These are phyloP conservation scores for Colletotrichum truncatum DNA, from an alignment of 2,329 filamentous ascomycete species.

Conservation along the genomic window DNA sequence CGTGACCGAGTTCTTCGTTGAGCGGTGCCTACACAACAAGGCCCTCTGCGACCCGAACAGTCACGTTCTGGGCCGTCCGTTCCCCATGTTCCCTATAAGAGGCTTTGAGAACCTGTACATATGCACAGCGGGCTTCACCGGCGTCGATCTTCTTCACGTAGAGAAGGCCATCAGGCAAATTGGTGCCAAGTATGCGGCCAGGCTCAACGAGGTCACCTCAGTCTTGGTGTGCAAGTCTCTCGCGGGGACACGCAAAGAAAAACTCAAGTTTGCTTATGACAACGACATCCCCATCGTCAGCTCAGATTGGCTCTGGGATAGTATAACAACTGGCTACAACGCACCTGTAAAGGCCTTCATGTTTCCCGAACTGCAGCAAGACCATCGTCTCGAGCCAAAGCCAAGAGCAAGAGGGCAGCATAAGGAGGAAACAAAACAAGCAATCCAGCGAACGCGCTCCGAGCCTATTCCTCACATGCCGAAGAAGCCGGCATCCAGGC, in stretches of 20 bases:
- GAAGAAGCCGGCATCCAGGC: constrained; percentile 34
- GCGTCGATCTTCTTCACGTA: constrained; percentile 86
- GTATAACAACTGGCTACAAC: constrained; percentile 67
- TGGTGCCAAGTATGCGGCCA: constrained; percentile 83
- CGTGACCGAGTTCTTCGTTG: constrained; percentile 93
- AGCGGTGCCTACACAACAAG: constrained; percentile 85
- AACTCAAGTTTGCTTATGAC: constrained; percentile 78
- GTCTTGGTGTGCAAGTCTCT: constrained; percentile 78
- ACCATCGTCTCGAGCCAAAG: constrained; percentile 3
- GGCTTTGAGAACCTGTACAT: constrained; percentile 77
- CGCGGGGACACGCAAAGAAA: constrained; percentile 71
- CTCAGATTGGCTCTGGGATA: constrained; percentile 86
- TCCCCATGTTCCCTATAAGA: constrained; percentile 73
- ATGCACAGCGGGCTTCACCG: constrained; percentile 83
- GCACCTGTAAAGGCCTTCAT: constrained; percentile 56
- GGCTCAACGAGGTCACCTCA: constrained; percentile 75
- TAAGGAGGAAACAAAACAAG: constrained; percentile 1
- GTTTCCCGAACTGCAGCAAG: constrained; percentile 53
- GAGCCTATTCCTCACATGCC: constrained; percentile 13
- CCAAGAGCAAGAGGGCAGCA: constrained; percentile 1
- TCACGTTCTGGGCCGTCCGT: constrained; percentile 81
- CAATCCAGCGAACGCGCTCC: constrained; percentile 24
- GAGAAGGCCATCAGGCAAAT: constrained; percentile 79
- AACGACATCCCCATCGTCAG: constrained; percentile 85
- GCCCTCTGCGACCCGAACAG: constrained; percentile 73